These are phyloP conservation scores for Blastobotrys serpentis DNA, from an alignment of 1,139 yeast species.

Conservation along the genomic window DNA sequence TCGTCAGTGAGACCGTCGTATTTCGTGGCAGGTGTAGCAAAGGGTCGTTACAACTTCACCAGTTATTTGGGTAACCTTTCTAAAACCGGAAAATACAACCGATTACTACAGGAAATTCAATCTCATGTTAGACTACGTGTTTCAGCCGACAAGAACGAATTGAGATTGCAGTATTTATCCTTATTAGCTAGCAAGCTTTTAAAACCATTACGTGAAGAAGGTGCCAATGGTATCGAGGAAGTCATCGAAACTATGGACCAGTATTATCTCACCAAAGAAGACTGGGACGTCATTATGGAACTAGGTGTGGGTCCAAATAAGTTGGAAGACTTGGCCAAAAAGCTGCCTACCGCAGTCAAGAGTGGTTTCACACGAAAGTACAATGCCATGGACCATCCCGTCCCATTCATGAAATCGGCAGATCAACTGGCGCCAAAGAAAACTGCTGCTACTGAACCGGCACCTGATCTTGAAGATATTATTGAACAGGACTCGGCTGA, in stretches of 20 bases:
- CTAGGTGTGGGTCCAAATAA: constrained; percentile 65
- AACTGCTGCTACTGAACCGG: constrained; percentile 33
- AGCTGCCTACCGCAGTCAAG: constrained; percentile 71
- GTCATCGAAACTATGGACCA: constrained; percentile 74
- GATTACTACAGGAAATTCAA: constrained; percentile 83
- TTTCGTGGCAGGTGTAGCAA: constrained; percentile 68
- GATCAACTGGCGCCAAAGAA: constrained; percentile 41
- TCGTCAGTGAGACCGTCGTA: constrained; percentile 83
- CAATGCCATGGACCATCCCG: constrained; percentile 74
- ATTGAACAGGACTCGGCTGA: constrained; percentile 61
- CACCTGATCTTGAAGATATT: constrained; percentile 60
- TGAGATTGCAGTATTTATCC: constrained; percentile 78
- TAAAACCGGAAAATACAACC: constrained; percentile 70
- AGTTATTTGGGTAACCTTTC: constrained; percentile 92
- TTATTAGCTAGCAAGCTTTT: constrained; percentile 55
- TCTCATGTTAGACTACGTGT: constrained; percentile 82
- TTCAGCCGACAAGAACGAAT: constrained; percentile 69
- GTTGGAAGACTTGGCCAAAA: constrained; percentile 47
- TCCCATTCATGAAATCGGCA: constrained; percentile 76
- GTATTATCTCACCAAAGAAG: constrained; percentile 83
- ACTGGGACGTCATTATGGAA: constrained; percentile 85
- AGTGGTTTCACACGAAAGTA: constrained; percentile 83
- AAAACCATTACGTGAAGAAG: constrained; percentile 52
- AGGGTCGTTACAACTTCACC: constrained; percentile 74
- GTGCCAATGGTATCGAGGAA: constrained; percentile 61